Conservation (phyloP, 768 basidiomycete genomes). For the Porphyrellus cyaneotinctus region DNA sequence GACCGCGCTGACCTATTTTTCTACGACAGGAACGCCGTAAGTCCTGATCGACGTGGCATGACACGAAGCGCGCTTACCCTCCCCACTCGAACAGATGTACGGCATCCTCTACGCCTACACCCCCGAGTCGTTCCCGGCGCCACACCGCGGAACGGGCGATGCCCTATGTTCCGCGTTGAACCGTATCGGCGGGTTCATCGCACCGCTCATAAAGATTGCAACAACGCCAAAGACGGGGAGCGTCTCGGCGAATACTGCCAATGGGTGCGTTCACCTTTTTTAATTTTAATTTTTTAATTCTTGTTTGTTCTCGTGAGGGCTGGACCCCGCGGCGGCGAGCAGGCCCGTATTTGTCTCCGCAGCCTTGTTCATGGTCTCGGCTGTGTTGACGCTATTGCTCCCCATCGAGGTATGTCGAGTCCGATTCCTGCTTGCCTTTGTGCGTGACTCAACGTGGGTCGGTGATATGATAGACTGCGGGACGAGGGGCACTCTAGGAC, state of each 20-base stretch:
- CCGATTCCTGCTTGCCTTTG: too few relatives aligned
- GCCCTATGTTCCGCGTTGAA: conserved; percentile 48
- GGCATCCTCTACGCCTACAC: conserved; percentile 56
- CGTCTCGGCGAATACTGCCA: conserved; percentile 30
- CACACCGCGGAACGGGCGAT: conserved; percentile 53
- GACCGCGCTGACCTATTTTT: neutral
- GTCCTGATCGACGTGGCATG: neutral
- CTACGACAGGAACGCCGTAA: conserved; percentile 35
- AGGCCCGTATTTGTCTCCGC: conserved; percentile 50
- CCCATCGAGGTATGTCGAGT: conserved; percentile 43
- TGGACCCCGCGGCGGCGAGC: too few relatives aligned
- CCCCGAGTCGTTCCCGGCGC: conserved; percentile 56
- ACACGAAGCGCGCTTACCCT: neutral
- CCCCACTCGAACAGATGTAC: conserved; percentile 36
- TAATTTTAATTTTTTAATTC: too few relatives aligned
- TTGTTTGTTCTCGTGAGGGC: too few relatives aligned
- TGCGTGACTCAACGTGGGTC: neutral
- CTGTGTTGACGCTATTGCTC: conserved; percentile 37
- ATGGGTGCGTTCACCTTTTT: conserved; percentile 37
- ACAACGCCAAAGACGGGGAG: conserved; percentile 34
- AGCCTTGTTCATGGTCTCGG: conserved; percentile 41
- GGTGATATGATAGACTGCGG: conserved; percentile 22
- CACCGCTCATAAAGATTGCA: conserved; percentile 47
- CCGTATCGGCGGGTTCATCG: conserved; percentile 44
- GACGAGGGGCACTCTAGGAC: conserved; percentile 18